Conservation (phyloP, 2,329 filamentous ascomycete species). For the Falciphora oryzae region DNA sequence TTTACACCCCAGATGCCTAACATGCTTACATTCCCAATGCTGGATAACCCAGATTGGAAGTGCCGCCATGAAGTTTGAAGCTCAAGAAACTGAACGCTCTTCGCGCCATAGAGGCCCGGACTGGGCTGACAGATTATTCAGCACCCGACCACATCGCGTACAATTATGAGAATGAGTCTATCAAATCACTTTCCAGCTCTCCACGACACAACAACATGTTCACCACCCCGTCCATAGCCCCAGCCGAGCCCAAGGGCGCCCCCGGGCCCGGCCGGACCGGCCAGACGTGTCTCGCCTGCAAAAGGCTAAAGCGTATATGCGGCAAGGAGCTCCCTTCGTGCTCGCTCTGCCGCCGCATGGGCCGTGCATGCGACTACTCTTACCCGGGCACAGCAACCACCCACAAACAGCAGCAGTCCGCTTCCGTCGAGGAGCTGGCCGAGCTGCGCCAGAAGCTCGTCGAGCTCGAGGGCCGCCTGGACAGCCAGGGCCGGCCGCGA, state of each 20-base stretch:
- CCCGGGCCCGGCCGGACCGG: conserved; percentile 16
- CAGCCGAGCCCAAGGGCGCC: not conserved
- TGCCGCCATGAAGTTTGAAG: too few relatives aligned
- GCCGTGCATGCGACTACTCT: conserved; percentile 33
- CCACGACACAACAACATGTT: not conserved
- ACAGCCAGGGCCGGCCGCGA: conserved; percentile 9
- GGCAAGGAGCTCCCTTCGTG: conserved; percentile 44
- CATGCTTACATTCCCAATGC: too few relatives aligned
- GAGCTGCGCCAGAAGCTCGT: conserved; percentile 30
- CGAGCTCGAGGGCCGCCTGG: conserved; percentile 32
- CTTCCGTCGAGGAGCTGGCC: conserved; percentile 34
- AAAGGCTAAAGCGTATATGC: conserved; percentile 45
- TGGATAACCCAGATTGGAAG: too few relatives aligned
- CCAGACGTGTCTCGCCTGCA: conserved; percentile 20
- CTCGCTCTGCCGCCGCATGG: conserved; percentile 38
- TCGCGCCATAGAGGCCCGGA: too few relatives aligned
- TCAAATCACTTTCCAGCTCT: too few relatives aligned
- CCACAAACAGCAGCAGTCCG: conserved; percentile 24
- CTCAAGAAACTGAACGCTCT: too few relatives aligned
- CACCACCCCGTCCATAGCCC: not conserved
- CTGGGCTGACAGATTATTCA: too few relatives aligned
- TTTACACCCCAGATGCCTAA: too few relatives aligned
- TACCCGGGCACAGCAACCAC: not conserved
- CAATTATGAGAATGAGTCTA: too few relatives aligned
- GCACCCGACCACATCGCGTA: not conserved